Conservation (phyloP, 108 stramenopile genomes). For the Mayamaea pseudoterrestris region DNA sequence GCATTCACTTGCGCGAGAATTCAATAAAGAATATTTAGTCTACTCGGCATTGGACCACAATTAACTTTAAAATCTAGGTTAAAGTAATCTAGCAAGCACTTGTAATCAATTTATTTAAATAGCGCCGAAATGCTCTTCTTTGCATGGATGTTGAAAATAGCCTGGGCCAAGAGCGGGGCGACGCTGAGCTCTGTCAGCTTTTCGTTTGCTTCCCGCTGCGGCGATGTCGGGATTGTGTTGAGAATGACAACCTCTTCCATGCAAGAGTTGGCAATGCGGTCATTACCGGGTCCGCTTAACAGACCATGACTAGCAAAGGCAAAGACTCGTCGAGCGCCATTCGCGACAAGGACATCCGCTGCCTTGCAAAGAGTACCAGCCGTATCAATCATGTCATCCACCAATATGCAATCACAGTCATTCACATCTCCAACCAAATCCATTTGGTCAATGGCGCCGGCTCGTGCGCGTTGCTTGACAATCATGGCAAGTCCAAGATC, state of each 20-base stretch:
- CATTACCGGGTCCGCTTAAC: conserved; percentile 92
- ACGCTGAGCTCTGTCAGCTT: conserved; percentile 92
- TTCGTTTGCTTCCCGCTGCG: conserved; percentile 81
- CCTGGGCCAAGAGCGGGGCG: conserved; percentile 92
- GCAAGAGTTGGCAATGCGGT: conserved; percentile 87
- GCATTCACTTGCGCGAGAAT: too few species aligned
- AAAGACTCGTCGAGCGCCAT: conserved; percentile 95
- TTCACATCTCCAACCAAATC: conserved; percentile 98
- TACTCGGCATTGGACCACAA: too few species aligned
- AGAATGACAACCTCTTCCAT: conserved; percentile 93
- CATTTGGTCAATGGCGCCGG: conserved; percentile 92
- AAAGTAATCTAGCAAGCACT: neutral
- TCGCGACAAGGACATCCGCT: conserved; percentile 85
- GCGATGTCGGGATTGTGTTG: conserved; percentile 82
- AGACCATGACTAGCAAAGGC: conserved; percentile 99
- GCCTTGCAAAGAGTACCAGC: conserved; percentile 99
- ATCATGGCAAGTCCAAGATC: conserved; percentile 99
- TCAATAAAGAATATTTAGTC: too few species aligned
- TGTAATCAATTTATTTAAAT: conserved; percentile 75
- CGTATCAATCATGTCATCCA: conserved; percentile 99
- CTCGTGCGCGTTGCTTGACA: conserved; percentile 98
- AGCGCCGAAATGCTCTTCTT: conserved; percentile 98
- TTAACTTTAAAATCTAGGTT: too few species aligned
- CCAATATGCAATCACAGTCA: conserved; percentile 97
- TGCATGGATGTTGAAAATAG: conserved; percentile 98